Evolutionary conservation across 2,329 filamentous ascomycete species (phyloP).

Genomic region (Aureobasidium vineae): DNA sequence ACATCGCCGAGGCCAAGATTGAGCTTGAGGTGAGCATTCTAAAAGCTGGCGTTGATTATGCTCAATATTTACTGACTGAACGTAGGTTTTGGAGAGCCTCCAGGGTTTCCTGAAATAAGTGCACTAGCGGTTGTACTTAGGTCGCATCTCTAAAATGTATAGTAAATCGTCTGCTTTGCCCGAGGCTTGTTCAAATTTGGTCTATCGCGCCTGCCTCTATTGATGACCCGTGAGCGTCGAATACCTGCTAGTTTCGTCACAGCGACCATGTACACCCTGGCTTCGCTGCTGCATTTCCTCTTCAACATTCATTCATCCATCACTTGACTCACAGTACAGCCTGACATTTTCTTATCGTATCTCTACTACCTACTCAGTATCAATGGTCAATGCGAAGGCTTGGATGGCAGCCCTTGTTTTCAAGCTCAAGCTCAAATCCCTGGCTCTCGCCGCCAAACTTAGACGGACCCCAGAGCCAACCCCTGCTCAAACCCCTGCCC

Average conservation of each 20-base stretch:
- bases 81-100: constrained; percentile 76
- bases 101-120: constrained; percentile 77
- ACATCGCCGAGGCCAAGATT: constrained; percentile 98
- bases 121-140: constrained; percentile 43
- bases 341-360: constrained; percentile 6
- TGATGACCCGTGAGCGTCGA: neutral
- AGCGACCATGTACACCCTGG: neutral
- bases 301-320: neutral
- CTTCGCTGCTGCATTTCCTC: neutral
- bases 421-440: constrained; percentile 20
- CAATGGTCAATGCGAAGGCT: constrained; percentile 21
- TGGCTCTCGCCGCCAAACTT: constrained; percentile 12
- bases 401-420: constrained; percentile 5
- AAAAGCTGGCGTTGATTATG: constrained; percentile 29
- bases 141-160: constrained; percentile 21
- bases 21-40: constrained; percentile 79
- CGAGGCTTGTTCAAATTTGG: constrained; percentile 8
- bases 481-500: neutral
- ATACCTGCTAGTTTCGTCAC: neutral
- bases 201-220: constrained; percentile 9
- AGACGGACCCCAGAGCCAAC: constrained; percentile 11
- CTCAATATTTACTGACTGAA: constrained; percentile 22
- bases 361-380: constrained; percentile 1
- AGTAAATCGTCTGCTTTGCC: constrained; percentile 33
- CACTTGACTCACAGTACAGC: neutral